Evolutionary conservation across 352 stramenopile species (phyloP), one percentile per base, ranked within the genome.

Genomic region (Phytophthora foliorum): DNA sequence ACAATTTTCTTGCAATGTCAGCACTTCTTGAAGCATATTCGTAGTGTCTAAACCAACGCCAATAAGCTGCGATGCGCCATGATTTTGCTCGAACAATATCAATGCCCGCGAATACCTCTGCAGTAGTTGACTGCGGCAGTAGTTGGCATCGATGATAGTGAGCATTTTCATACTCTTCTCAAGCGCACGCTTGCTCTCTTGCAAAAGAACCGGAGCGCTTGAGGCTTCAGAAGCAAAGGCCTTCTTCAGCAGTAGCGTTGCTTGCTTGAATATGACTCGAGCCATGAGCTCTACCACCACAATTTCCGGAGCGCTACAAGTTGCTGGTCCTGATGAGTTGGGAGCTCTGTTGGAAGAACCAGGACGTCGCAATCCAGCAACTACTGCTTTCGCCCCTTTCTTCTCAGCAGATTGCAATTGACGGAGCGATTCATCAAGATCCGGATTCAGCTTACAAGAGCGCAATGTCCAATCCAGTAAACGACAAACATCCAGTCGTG

Each of bases 391-490:
- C 34, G 71, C 69, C 25, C 59, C 39, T 4, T 60, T 36, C 16
- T 70, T 74, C 36, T 79, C 73, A 6, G 79, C 59, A 10, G 14
- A 17, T 29, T 71, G 49, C 13, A 86, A 36, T 0, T 51, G 29
- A 41, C 48, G 24, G 0, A 79, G 44, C 9, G 52, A 39, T 32
- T 69, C 39, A 42, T 60, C 50, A 38, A 52, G 34, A 10, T 73
- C 56, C 16, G 21, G 13, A 54, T 57, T 56, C 8, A 80, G 27
- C 9, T 76, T 74, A 61, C 72, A 81, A 19, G 44, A 68, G 8
- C 45, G 54, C 13, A 74, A 36, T 17, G 75, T 84, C 72, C 77
- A 84, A 4, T 73, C 42, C 2, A 86, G 52, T 25, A 81, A 70
- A 2, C 57, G 67, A 27, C 45, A 49, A 34, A 86, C 31, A 49